Conservation (phyloP, 441 rosid genomes). For the Populus hybrid region DNA sequence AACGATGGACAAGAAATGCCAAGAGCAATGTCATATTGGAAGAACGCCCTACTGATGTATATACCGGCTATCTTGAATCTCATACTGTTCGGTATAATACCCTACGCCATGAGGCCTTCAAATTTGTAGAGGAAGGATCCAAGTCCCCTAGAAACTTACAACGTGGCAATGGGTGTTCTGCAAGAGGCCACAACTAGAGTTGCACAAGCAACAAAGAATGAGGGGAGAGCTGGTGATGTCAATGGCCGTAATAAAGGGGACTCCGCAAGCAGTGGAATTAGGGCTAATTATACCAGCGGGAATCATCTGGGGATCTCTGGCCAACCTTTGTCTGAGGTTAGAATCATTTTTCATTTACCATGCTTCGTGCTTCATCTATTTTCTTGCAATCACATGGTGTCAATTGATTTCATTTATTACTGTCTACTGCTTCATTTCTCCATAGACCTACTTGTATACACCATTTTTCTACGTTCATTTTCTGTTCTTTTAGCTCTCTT, state of each 20-base stretch:
- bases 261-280: conserved; percentile 30
- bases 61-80: conserved; percentile 67
- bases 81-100: conserved; percentile 68
- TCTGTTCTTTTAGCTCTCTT: neutral
- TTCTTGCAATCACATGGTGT: neutral
- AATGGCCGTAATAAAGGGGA: conserved; percentile 48
- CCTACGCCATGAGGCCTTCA: conserved; percentile 76
- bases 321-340: conserved; percentile 63
- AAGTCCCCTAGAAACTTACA: conserved; percentile 49
- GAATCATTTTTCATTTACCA: conserved; percentile 18
- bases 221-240: conserved; percentile 34
- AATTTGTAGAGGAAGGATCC: conserved; percentile 73
- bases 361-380: conserved; percentile 3
- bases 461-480: too few species aligned
- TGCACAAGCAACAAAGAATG: conserved; percentile 52
- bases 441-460: neutral
- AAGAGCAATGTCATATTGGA: conserved; percentile 73
- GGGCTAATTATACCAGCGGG: conserved; percentile 18
- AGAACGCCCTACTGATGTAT: conserved; percentile 48
- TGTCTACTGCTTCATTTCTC: neutral
- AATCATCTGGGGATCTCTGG: conserved; percentile 30
- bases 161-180: conserved; percentile 56
- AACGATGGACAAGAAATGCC: conserved; percentile 97
- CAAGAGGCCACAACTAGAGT: conserved; percentile 73
- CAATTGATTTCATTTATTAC: neutral